Conservation (phyloP, 1,284 basidiomycete genomes). For the Calocybe gambosa region DNA sequence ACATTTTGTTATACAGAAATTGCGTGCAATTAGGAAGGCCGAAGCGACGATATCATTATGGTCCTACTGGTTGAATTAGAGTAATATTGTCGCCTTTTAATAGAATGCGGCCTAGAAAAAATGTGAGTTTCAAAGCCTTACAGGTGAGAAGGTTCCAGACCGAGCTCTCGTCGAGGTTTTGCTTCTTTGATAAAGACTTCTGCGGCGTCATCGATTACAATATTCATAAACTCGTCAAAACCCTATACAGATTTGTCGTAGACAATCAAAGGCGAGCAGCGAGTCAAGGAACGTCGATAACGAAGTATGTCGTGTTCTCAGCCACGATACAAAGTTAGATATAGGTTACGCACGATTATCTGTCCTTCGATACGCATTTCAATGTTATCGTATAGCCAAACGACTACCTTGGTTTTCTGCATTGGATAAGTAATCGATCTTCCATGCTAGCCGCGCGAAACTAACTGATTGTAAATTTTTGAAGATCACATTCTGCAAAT, state of each 20-base stretch:
- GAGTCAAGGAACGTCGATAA: background rate
- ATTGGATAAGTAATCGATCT: conserved; percentile 8
- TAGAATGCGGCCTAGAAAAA: conserved; percentile 73
- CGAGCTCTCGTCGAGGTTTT: conserved; percentile 78
- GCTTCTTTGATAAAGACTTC: conserved; percentile 90
- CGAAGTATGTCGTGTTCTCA: background rate
- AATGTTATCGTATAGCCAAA: conserved; percentile 98
- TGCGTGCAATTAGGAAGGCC: background rate
- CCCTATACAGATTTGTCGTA: conserved; percentile 51
- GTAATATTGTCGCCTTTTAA: conserved; percentile 97
- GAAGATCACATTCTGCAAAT: conserved; percentile 91
- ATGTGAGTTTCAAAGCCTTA: conserved; percentile 10
- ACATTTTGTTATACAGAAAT: conserved; percentile 14
- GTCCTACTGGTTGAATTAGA: conserved; percentile 71
- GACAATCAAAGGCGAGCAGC: background rate
- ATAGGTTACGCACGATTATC: conserved; percentile 78
- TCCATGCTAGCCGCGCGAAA: conserved; percentile 1
- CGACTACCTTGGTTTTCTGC: conserved; percentile 79
- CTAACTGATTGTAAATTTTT: conserved; percentile 88
- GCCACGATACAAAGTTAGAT: background rate
- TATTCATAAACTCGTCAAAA: conserved; percentile 99
- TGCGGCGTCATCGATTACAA: conserved; percentile 92
- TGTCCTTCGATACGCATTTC: conserved; percentile 96
- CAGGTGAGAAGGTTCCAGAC: conserved; percentile 33
- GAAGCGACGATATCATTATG: conserved; percentile 16